A percentile compares a stretch with the other conserved stretches of the same genome.
Conservation (phyloP, 805 yeast species). For the Candida yuanshanica region DNA sequence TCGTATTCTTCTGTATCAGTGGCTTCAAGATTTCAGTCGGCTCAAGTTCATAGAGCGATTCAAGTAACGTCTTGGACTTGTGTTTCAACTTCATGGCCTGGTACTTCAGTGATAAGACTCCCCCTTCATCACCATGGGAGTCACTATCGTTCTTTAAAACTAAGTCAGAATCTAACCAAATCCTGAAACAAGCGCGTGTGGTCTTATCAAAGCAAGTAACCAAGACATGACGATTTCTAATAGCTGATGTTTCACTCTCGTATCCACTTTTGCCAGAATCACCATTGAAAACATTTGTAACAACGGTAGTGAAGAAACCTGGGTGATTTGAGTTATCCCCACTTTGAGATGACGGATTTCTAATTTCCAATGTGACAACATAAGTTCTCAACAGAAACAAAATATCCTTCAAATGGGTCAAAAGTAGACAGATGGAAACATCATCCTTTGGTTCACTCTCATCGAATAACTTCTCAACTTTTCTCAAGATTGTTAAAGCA, state of each 20-base stretch:
- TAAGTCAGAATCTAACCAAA: constrained; percentile 70
- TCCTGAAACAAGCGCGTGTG: constrained; percentile 44
- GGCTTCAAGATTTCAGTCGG: constrained; percentile 69
- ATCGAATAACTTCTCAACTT: constrained; percentile 16
- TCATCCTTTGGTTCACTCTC: constrained; percentile 30
- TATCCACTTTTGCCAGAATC: constrained; percentile 37
- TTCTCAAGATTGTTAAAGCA: constrained; percentile 16
- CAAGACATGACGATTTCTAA: constrained; percentile 13
- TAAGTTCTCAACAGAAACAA: constrained; percentile 35
- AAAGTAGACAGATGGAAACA: constrained; percentile 37
- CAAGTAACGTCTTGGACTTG: constrained; percentile 60
- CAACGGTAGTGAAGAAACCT: constrained; percentile 48
- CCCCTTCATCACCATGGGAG: constrained; percentile 18
- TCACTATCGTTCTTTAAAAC: constrained; percentile 14
- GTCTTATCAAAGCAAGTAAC: constrained; percentile 55
- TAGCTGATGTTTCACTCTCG: not conserved
- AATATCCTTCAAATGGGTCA: constrained; percentile 62
- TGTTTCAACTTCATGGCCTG: constrained; percentile 60
- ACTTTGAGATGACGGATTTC: constrained; percentile 9
- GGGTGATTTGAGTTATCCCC: constrained; percentile 38
- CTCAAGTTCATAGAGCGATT: constrained; percentile 58
- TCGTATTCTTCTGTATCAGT: constrained; percentile 36
- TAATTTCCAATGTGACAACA: constrained; percentile 48
- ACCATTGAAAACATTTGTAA: constrained; percentile 73
- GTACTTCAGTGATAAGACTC: constrained; percentile 35